Percentiles rank a stretch among this genome's conserved stretches.
These are phyloP conservation scores for Purpureocillium lavendulum DNA, from an alignment of 2,329 filamentous ascomycete species.

Conservation along the genomic window DNA sequence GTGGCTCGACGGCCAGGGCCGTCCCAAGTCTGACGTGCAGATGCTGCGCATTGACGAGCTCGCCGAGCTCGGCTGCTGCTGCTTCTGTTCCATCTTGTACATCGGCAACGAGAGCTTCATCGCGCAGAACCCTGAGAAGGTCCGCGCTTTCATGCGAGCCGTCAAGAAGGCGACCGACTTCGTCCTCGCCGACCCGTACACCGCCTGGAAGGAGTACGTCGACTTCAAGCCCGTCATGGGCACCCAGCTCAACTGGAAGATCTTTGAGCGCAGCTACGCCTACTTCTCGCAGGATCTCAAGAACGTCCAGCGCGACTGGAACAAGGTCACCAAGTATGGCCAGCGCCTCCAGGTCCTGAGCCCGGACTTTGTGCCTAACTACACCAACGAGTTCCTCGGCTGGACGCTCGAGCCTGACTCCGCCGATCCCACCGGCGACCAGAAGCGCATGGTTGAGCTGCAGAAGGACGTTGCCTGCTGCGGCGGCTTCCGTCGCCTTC, in stretches of 20 bases:
- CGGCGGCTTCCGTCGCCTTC: slow-evolving; percentile 55
- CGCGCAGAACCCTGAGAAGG: slow-evolving; percentile 55
- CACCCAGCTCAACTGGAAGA: slow-evolving; percentile 62
- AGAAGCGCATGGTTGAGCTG: slow-evolving; percentile 64
- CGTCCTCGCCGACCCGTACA: slow-evolving; percentile 53
- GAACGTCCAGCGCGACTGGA: slow-evolving; percentile 69
- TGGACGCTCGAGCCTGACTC: slow-evolving; percentile 61
- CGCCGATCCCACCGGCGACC: slow-evolving; percentile 59
- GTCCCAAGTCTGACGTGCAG: slow-evolving; percentile 59
- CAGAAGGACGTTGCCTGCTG: slow-evolving; percentile 57
- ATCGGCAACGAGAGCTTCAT: slow-evolving; percentile 70
- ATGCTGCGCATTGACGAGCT: slow-evolving; percentile 79
- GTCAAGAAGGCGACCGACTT: slow-evolving; percentile 69
- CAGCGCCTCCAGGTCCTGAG: slow-evolving; percentile 62
- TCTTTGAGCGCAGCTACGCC: slow-evolving; percentile 70
- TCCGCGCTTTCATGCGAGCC: slow-evolving; percentile 60
- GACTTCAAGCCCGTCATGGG: slow-evolving; percentile 66
- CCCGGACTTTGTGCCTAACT: slow-evolving; percentile 60
- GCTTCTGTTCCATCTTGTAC: slow-evolving; percentile 76
- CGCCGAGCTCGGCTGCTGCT: slow-evolving; percentile 72
- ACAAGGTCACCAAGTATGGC: slow-evolving; percentile 69
- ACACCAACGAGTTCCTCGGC: slow-evolving; percentile 62
- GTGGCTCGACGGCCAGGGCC: slow-evolving; percentile 58
- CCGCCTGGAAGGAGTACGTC: slow-evolving; percentile 60
- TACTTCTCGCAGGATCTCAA: slow-evolving; percentile 69